phyloP scores from a whole-genome alignment of 1,284 basidiomycete genomes.

The Pascua guehoae region DNA sequence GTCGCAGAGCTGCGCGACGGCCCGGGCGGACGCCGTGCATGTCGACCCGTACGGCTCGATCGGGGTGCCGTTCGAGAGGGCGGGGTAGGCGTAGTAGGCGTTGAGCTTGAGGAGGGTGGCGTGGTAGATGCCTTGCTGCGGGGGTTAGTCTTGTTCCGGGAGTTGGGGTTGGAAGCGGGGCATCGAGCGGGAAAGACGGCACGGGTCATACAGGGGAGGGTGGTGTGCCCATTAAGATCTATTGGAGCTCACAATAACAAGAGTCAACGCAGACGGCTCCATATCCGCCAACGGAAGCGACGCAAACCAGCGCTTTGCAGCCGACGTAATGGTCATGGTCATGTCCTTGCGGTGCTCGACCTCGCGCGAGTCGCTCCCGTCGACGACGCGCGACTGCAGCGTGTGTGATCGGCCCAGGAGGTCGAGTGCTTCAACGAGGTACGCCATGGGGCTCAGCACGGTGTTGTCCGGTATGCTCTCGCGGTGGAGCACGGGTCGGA shows the following conservation, averaged over 20 bases:
- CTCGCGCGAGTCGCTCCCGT: slow-evolving; percentile 37
- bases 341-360: slow-evolving; percentile 39
- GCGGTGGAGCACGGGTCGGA: slow-evolving; percentile 38
- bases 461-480: slow-evolving; percentile 16
- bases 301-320: slow-evolving; percentile 40
- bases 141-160: background rate
- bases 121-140: slow-evolving; percentile 44
- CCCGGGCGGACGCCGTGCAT: slow-evolving; percentile 31
- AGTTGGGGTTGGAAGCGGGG: too few species aligned
- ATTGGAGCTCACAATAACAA: slow-evolving; percentile 41
- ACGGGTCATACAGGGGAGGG: too few species aligned
- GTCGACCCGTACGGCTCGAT: slow-evolving; percentile 42
- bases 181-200: background rate
- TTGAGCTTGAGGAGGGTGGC: slow-evolving; percentile 49
- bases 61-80: slow-evolving; percentile 39
- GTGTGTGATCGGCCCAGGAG: slow-evolving; percentile 45
- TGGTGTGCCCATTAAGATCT: too few species aligned
- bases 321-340: slow-evolving; percentile 35
- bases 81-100: slow-evolving; percentile 47
- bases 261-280: slow-evolving; percentile 24
- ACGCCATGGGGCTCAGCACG: slow-evolving; percentile 40
- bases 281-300: slow-evolving; percentile 19
- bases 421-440: slow-evolving; percentile 47
- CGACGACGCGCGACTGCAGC: slow-evolving; percentile 40
- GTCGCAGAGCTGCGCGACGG: slow-evolving; percentile 30